Evolutionary conservation across 257 asterid genomes (phyloP).

Genomic region (Eustoma russellianum): DNA sequence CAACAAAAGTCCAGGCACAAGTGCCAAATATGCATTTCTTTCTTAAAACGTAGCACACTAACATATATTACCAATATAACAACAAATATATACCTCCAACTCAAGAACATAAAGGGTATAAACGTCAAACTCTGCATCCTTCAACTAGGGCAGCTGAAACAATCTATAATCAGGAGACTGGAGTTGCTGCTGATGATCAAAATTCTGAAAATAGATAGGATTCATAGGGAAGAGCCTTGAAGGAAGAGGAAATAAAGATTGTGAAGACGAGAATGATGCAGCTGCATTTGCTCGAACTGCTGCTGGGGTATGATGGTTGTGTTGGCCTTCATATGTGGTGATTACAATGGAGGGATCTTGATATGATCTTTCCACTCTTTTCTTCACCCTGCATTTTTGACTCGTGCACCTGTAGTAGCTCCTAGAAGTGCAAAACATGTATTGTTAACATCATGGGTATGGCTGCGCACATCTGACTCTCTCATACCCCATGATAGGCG

Average conservation of each 20-base stretch:
- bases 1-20: too few relatives aligned
- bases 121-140: too few relatives aligned
- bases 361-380: constrained; percentile 71
- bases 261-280: constrained; percentile 23
- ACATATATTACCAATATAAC: too few relatives aligned
- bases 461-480: too few relatives aligned
- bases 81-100: too few relatives aligned
- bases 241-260: constrained; percentile 15
- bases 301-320: constrained; percentile 80
- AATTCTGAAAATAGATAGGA: constrained; percentile 15
- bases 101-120: too few relatives aligned
- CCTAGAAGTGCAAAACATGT: constrained; percentile 20
- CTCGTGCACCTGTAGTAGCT: constrained; percentile 79
- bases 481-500: too few relatives aligned
- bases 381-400: constrained; percentile 75
- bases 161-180: constrained; percentile 12
- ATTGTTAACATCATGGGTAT: too few relatives aligned
- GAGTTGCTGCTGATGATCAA: constrained; percentile 12
- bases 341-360: constrained; percentile 69
- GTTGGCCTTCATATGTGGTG: constrained; percentile 90
- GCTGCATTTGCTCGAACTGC: constrained; percentile 50
- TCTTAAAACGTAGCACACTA: too few relatives aligned
- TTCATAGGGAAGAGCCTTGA: constrained; percentile 19
- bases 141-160: constrained; percentile 1
- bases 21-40: too few relatives aligned